Evolutionary conservation across 768 basidiomycete species (phyloP).

Genomic region (Xerocomus spinulosus): DNA sequence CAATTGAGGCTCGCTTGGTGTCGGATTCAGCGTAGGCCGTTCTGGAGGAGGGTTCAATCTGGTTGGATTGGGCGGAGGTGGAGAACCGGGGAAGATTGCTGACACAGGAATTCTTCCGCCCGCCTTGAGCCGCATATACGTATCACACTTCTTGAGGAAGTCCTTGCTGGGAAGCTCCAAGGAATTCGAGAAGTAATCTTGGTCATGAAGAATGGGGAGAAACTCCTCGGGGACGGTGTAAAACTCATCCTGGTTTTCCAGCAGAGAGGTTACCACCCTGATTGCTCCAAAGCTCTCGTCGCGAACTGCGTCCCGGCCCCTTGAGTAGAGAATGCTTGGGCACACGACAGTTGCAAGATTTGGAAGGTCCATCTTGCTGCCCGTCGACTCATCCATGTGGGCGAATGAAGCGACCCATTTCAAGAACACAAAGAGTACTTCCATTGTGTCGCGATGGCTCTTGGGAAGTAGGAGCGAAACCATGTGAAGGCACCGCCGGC

Average conservation of each 20-base stretch:
- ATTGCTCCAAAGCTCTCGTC: slow-evolving; percentile 93
- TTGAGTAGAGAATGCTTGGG: slow-evolving; percentile 94
- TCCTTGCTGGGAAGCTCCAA: slow-evolving; percentile 92
- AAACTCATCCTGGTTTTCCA: slow-evolving; percentile 94
- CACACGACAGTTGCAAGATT: slow-evolving; percentile 97
- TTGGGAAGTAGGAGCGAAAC: slow-evolving; percentile 85
- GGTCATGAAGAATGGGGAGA: slow-evolving; percentile 78
- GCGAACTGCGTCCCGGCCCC: slow-evolving; percentile 76
- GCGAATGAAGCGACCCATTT: slow-evolving; percentile 99
- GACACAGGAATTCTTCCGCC: slow-evolving; percentile 45
- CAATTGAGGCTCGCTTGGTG: slow-evolving; percentile 36
- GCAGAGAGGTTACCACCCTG: slow-evolving; percentile 74
- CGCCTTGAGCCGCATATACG: slow-evolving; percentile 74
- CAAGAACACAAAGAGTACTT: slow-evolving; percentile 95
- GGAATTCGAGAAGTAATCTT: slow-evolving; percentile 85
- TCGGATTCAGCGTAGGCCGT: slow-evolving; percentile 39
- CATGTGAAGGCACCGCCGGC: slow-evolving; percentile 80
- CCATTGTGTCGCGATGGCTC: slow-evolving; percentile 94
- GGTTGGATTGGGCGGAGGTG: slow-evolving; percentile 16
- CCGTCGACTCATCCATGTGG: slow-evolving; percentile 94
- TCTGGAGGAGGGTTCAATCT: slow-evolving; percentile 39
- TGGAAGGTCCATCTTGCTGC: slow-evolving; percentile 95
- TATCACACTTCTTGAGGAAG: slow-evolving; percentile 91
- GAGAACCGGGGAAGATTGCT: slow-evolving; percentile 28
- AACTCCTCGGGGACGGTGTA: slow-evolving; percentile 94